These are phyloP conservation scores for Rhizophagus sp. DNA, from an alignment of 192 early-diverging fungal species.

Conservation along the genomic window DNA sequence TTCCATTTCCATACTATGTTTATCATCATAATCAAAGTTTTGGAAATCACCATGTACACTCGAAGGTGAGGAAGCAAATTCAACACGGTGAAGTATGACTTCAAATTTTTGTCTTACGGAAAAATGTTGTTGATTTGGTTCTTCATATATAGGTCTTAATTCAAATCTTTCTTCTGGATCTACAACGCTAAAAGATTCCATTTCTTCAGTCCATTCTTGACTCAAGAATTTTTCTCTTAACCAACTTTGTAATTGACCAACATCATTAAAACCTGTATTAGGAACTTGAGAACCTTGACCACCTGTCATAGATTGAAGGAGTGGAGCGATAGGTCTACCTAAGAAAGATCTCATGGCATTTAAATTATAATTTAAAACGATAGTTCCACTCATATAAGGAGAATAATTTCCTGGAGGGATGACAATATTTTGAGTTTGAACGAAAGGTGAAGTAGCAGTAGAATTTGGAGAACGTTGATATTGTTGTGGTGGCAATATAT, in stretches of 20 bases:
- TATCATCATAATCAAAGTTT: not conserved
- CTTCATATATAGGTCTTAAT: not conserved
- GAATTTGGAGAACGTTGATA: not conserved
- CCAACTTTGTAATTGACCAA: conserved; percentile 6
- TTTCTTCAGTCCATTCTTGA: not conserved
- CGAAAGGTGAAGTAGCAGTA: not conserved
- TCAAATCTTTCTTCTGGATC: conserved; percentile 7
- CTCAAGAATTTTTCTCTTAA: not conserved
- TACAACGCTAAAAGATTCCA: not conserved
- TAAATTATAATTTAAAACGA: conserved; percentile 22
- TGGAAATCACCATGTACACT: not conserved
- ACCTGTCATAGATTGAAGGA: not conserved
- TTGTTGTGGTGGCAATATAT: not conserved
- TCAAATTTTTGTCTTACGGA: not conserved
- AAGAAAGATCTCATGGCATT: not conserved
- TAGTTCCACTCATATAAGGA: conserved; percentile 4
- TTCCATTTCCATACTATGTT: not conserved
- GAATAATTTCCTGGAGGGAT: not conserved
- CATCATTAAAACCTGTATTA: not conserved
- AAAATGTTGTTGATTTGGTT: not conserved
- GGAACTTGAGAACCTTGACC: not conserved
- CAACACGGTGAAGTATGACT: not conserved
- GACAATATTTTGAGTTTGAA: not conserved
- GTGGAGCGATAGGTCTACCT: not conserved
- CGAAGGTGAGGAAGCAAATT: not conserved